Percentiles rank a stretch among this genome's conserved stretches.
These are phyloP conservation scores for Apiotrichum domesticum DNA, from an alignment of 1,284 basidiomycete genomes.

Conservation along the genomic window DNA sequence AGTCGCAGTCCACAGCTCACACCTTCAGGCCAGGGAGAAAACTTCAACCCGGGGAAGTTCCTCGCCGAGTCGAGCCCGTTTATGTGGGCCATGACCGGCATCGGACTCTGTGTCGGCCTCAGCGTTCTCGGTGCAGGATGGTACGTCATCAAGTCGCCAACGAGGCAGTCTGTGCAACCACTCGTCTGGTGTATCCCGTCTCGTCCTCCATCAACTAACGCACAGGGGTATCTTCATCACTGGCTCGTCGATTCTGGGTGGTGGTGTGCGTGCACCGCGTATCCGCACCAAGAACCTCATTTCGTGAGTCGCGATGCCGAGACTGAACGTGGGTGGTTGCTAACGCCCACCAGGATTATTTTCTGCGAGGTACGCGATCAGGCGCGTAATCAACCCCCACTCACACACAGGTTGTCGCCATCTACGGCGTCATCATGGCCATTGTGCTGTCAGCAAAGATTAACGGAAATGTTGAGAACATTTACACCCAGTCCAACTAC, in stretches of 20 bases:
- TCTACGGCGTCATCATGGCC: conserved; percentile 81
- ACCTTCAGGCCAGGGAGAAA: conserved; percentile 70
- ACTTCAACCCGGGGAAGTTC: conserved; percentile 87
- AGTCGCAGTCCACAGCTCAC: background rate
- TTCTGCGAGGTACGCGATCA: conserved; percentile 64
- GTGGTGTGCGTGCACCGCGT: conserved; percentile 86
- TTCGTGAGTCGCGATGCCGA: conserved; percentile 55
- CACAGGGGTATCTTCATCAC: conserved; percentile 97
- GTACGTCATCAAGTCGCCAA: conserved; percentile 52
- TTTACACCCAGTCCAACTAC: conserved; percentile 79
- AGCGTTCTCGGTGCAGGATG: conserved; percentile 93
- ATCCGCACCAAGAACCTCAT: conserved; percentile 98
- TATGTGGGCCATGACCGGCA: conserved; percentile 83
- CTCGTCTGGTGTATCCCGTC: no score
- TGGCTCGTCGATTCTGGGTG: conserved; percentile 88
- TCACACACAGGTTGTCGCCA: conserved; percentile 72
- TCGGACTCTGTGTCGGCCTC: conserved; percentile 87
- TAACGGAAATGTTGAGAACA: conserved; percentile 55
- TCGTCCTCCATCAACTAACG: background rate
- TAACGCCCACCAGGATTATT: conserved; percentile 65
- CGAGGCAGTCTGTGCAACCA: no score
- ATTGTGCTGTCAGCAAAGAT: conserved; percentile 88
- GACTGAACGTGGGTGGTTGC: background rate
- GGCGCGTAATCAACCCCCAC: background rate
- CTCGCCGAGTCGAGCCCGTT: conserved; percentile 91